Base-by-base conservation (phyloP, 2,329 filamentous ascomycete genomes). In the Aaosphaeria arxii region DNA sequence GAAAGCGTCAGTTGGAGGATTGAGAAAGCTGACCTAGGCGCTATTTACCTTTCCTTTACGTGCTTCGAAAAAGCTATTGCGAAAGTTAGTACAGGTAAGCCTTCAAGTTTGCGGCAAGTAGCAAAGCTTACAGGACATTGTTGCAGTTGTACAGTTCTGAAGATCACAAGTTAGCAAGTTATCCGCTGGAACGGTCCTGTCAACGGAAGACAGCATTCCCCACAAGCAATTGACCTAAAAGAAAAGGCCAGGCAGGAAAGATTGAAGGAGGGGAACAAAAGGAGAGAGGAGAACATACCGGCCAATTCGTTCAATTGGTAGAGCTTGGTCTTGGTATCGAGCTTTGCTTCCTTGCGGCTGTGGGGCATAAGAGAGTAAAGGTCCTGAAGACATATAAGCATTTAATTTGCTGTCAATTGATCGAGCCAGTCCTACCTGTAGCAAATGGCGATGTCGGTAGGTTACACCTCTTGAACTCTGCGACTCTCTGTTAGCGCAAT, bases 241-340 rank as follows among this genome's bases (percentile, higher is more conserved):
- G 2, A 24, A 24, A 24, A 24, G 17, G 3, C 17, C 17, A 24
- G 17, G 17, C 17, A 24, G 17, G 3, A 24, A 24, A 24, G 17
- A 24, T 24, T 24, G 17, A 24, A 24, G 17, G 17, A 24, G 17
- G 17, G 17, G 17, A 24, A 24, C 17, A 24, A 24, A 24, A 24
- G 3, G 17, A 24, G 17, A 24, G 17, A 36, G 33, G n/a, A 9
- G n/a, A 31, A 43, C 47, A 29, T 63, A 66, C 63, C 63, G 33
- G 69, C 70, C 40, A 72, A 60, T 50, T 73, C 70, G 48, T 73
- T 73, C 36, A 73, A 57, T 54, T 72, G 67, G 50, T 71, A 69
- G 24, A 91, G 80, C 77, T 94, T 91, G 35, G 89, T 91, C 75
- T 97, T 97, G 45, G 90, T 94, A 71, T 99, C 94, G 57, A 96